phyloP scores from a whole-genome alignment of 2,329 filamentous ascomycete species.

The Trichoderma breve region DNA sequence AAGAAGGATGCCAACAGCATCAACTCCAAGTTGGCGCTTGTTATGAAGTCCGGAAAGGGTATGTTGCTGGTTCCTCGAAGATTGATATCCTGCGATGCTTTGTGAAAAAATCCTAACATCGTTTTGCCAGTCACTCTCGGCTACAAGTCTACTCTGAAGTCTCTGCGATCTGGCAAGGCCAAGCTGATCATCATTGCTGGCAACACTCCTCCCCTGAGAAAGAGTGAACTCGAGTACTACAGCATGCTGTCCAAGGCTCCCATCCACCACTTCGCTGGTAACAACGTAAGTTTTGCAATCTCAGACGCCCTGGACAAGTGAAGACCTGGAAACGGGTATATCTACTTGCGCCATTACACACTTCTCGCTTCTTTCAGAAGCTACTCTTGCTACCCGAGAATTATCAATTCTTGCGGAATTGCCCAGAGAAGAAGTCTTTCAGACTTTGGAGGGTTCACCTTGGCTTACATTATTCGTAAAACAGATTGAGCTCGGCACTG shows the following conservation, averaged over 20 bases:
- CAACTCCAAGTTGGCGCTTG: conserved; percentile 60
- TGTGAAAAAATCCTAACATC: background rate
- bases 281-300: conserved; percentile 80
- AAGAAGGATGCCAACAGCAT: conserved; percentile 81
- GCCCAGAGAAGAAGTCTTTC: conserved; percentile 88
- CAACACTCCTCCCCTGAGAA: conserved; percentile 97
- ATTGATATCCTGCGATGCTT: background rate
- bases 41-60: conserved; percentile 72
- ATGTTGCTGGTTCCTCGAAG: conserved; percentile 40
- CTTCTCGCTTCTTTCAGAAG: conserved; percentile 21
- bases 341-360: background rate
- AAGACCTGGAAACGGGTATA: conserved; percentile 21
- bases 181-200: conserved; percentile 93
- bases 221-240: conserved; percentile 96
- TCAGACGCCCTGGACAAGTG: conserved; percentile 27
- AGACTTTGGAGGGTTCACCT: conserved; percentile 84
- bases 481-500: conserved; percentile 97
- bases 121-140: conserved; percentile 39
- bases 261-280: conserved; percentile 96
- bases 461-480: conserved; percentile 53
- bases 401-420: conserved; percentile 41
- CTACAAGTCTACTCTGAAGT: conserved; percentile 64
- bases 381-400: conserved; percentile 25
- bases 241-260: conserved; percentile 89
- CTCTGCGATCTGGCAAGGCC: conserved; percentile 91